A percentile compares a stretch with the other conserved stretches of the same genome.
Conservation (phyloP, 2,329 filamentous ascomycete species). For the Phaeosphaeria sp. region DNA sequence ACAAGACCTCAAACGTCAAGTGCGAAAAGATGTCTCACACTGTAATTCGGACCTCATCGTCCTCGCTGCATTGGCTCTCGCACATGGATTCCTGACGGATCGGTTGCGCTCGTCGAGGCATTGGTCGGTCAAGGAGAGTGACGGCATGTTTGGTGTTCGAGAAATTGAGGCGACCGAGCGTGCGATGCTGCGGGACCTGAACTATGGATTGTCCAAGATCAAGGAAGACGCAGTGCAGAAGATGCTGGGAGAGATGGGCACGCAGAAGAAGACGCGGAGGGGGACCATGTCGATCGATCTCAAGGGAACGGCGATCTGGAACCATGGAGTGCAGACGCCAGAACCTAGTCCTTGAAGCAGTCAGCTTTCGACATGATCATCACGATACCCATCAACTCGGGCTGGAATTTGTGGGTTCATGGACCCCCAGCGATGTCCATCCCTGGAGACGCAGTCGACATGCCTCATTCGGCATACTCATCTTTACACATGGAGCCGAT, state of each 20-base stretch:
- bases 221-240: conserved; percentile 39
- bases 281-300: conserved; percentile 36
- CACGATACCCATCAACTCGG: not conserved
- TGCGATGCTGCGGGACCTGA: conserved; percentile 45
- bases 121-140: conserved; percentile 41
- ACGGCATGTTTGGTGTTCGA: conserved; percentile 28
- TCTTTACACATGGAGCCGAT: not conserved
- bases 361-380: not conserved
- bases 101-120: conserved; percentile 34
- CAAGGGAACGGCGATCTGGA: conserved; percentile 39
- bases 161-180: conserved; percentile 43
- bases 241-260: conserved; percentile 41
- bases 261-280: conserved; percentile 8
- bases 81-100: conserved; percentile 45
- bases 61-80: conserved; percentile 44
- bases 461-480: not conserved
- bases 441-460: not conserved
- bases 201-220: conserved; percentile 47
- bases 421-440: no score
- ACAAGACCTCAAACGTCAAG: not conserved
- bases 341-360: conserved; percentile 47
- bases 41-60: conserved; percentile 43
- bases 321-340: conserved; percentile 44
- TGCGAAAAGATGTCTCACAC: conserved; percentile 2
- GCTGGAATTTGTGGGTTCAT: no score